Percentiles rank a stretch among this genome's conserved stretches.
These are phyloP conservation scores for Verticillium isaacii DNA, from an alignment of 2,329 filamentous ascomycete species.

Conservation along the genomic window DNA sequence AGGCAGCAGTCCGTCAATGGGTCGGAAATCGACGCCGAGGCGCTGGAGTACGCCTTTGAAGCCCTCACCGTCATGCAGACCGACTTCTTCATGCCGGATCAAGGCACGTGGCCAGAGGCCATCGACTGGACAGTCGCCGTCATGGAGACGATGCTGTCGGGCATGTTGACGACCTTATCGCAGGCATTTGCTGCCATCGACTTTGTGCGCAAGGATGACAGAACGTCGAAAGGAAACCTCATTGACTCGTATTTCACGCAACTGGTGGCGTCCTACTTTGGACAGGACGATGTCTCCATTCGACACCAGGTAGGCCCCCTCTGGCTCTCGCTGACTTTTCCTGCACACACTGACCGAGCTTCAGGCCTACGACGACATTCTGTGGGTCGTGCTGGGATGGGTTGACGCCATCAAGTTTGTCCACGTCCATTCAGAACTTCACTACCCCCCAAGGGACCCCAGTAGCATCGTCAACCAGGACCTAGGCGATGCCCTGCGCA, in stretches of 20 bases:
- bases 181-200: conserved; percentile 41
- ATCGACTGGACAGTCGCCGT: conserved; percentile 96
- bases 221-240: conserved; percentile 65
- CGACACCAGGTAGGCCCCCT: conserved; percentile 45
- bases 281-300: conserved; percentile 72
- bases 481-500: conserved; percentile 26
- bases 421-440: conserved; percentile 58
- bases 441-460: conserved; percentile 39
- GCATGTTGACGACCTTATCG: conserved; percentile 67
- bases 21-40: conserved; percentile 10
- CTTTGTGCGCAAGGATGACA: conserved; percentile 28
- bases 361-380: conserved; percentile 87
- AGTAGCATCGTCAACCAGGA: conserved; percentile 16
- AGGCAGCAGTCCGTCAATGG: background rate
- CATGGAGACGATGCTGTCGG: conserved; percentile 72
- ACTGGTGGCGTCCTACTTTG: conserved; percentile 74
- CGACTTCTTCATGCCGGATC: conserved; percentile 70
- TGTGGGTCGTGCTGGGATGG: conserved; percentile 94
- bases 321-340: background rate
- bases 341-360: conserved; percentile 3
- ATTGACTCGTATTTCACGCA: conserved; percentile 80
- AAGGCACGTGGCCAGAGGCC: conserved; percentile 76
- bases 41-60: conserved; percentile 48
- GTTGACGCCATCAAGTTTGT: conserved; percentile 77
- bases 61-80: conserved; percentile 74